Percentiles rank a stretch among this genome's conserved stretches.
Conservation (phyloP, 805 yeast genomes). For the Torulaspora gathmanii region DNA sequence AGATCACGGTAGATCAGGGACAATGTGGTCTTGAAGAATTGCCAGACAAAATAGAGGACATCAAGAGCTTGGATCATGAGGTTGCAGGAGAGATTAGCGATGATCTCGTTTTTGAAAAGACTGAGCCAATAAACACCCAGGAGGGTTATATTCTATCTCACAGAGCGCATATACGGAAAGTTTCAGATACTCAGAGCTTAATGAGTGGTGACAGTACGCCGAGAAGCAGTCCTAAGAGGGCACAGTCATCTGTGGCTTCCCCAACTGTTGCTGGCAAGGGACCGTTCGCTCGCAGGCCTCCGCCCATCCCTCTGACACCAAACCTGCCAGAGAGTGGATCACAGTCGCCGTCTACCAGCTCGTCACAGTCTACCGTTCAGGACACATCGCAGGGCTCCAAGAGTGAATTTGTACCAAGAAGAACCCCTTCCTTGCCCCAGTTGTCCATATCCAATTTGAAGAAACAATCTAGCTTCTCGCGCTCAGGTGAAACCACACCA, state of each 20-base stretch:
- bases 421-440: conserved; percentile 33
- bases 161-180: conserved; percentile 23
- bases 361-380: conserved; percentile 11
- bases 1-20: neutral
- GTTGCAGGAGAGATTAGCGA: conserved; percentile 21
- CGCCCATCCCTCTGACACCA: conserved; percentile 7
- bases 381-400: conserved; percentile 14
- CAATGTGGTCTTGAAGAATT: conserved; percentile 3
- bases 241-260: conserved; percentile 1
- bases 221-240: conserved; percentile 21
- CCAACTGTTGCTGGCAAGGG: conserved; percentile 6
- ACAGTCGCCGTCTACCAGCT: conserved; percentile 6
- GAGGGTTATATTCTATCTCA: conserved; percentile 21
- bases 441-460: conserved; percentile 27
- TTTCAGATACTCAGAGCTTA: conserved; percentile 32
- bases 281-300: conserved; percentile 5
- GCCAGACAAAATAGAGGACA: conserved; percentile 26
- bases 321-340: conserved; percentile 5
- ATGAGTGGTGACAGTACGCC: conserved; percentile 30
- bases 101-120: conserved; percentile 15
- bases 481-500: conserved; percentile 18
- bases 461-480: conserved; percentile 25
- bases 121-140: conserved; percentile 4
- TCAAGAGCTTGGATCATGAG: conserved; percentile 19
- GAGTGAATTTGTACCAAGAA: conserved; percentile 22